Conservation (phyloP, 108 stramenopile species). For the Hondaea fermentalgiana region DNA sequence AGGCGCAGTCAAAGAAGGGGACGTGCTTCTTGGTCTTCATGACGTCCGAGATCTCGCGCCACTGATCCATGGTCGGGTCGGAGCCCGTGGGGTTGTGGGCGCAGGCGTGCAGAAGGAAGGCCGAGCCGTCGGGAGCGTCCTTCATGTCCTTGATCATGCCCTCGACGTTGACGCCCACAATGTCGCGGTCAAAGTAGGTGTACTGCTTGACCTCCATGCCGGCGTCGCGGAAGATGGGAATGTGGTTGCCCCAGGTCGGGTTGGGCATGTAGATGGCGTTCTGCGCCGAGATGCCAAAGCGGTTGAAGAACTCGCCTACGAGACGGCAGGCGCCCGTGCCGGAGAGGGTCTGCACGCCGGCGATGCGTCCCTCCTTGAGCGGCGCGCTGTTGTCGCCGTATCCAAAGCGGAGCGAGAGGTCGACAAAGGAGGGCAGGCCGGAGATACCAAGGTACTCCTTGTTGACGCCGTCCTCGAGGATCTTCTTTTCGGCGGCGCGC, state of each 20-base stretch:
- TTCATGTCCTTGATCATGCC: slow-evolving; percentile 73
- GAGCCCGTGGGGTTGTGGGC: slow-evolving; percentile 98
- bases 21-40: slow-evolving; percentile 65
- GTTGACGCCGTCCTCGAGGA: slow-evolving; percentile 63
- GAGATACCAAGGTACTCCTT: slow-evolving; percentile 92
- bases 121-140: slow-evolving; percentile 66
- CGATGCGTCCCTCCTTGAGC: slow-evolving; percentile 59
- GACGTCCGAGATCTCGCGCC: slow-evolving; percentile 65
- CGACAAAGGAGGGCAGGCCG: slow-evolving; percentile 70
- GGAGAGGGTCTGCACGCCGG: slow-evolving; percentile 78
- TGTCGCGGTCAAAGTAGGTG: slow-evolving; percentile 74
- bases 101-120: slow-evolving; percentile 91
- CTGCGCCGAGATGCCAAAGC: slow-evolving; percentile 49
- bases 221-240: slow-evolving; percentile 71
- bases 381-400: slow-evolving; percentile 69
- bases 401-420: slow-evolving; percentile 75
- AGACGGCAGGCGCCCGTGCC: slow-evolving; percentile 95
- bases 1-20: slow-evolving; percentile 91
- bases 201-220: slow-evolving; percentile 76
- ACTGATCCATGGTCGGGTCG: slow-evolving; percentile 83
- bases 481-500: slow-evolving; percentile 66
- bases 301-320: slow-evolving; percentile 69
- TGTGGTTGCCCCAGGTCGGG: slow-evolving; percentile 97
- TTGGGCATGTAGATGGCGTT: slow-evolving; percentile 73
- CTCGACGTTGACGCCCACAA: slow-evolving; percentile 72